Evolutionary conservation across 768 basidiomycete genomes (phyloP), one percentile per base, ranked within the genome.

Genomic region (Psilocybe tampanensis): DNA sequence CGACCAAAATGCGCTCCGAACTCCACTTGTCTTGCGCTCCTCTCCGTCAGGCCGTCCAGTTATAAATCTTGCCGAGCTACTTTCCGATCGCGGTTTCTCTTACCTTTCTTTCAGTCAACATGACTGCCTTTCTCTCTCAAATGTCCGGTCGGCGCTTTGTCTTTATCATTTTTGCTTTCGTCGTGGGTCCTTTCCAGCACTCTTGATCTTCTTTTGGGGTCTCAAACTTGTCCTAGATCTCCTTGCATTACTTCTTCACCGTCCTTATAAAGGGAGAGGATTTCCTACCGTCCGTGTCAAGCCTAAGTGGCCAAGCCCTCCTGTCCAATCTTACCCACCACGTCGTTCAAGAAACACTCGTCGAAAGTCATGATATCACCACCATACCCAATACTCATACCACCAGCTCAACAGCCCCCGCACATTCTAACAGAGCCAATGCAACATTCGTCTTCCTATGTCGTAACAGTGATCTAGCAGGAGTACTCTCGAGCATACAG

Each of bases 361-460:
- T 33, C 26, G 42, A 42, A n/a, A 8, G 3, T 15, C 22, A 18
- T 26, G 47, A 48, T 47, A 24, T 33, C 52, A 56, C 42, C 34
- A 36, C 41, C 18, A 41, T 24, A 45, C 17, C 32, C 36, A 24
- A n/a, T 15, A 34, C 21, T 8, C 33, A 47, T 18, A 15, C 43
- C 15, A 45, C 33, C 43, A 44, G 26, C 19, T 22, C 54, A 23
- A 17, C 17, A 22, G 29, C 22, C 34, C 33, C 52, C n/a, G 23
- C 13, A 23, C 24, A 45, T 33, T 32, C 34, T 13, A 29, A 60
- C 19, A 68, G 83, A 64, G 89, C 88, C 8, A 92, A 92, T 61
- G 92, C 90, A 3, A 88, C 87, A 0, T 89, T 92, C 66, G 89
- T 92, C n/a, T 78, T 92, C 60, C 81, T 97, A 22, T 82, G 79